Evolutionary conservation across 768 basidiomycete species (phyloP).

Genomic region (Psilocybe subaeruginosa): DNA sequence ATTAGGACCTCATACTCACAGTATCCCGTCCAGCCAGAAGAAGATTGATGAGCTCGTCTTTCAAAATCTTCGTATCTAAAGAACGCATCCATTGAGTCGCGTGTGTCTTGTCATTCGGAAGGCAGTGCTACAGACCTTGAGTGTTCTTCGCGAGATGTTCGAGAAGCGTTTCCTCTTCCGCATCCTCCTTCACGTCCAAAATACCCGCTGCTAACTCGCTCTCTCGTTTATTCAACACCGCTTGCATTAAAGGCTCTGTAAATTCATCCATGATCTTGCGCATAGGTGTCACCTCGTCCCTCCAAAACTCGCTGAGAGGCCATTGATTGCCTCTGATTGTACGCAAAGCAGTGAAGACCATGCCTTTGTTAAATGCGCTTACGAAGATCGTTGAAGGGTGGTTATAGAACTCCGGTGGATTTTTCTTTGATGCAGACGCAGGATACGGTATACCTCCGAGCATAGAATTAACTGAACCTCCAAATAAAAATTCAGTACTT

Average conservation of each 20-base stretch:
- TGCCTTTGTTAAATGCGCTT: slow-evolving; percentile 50
- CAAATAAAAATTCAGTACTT: slow-evolving; percentile 64
- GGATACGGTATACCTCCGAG: slow-evolving; percentile 55
- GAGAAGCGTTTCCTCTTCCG: slow-evolving; percentile 45
- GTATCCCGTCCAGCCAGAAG: slow-evolving; percentile 63
- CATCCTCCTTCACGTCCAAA: slow-evolving; percentile 27
- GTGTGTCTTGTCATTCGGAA: background rate
- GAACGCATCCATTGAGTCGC: background rate
- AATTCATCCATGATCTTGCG: slow-evolving; percentile 50
- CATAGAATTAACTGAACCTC: slow-evolving; percentile 51
- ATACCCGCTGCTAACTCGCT: slow-evolving; percentile 5
- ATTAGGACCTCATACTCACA: slow-evolving; percentile 23
- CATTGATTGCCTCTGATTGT: slow-evolving; percentile 35
- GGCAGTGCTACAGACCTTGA: slow-evolving; percentile 36
- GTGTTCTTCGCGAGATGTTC: slow-evolving; percentile 56
- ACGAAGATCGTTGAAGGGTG: slow-evolving; percentile 49
- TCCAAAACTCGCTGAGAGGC: slow-evolving; percentile 49
- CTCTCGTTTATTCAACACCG: slow-evolving; percentile 44
- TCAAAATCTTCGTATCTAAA: slow-evolving; percentile 35
- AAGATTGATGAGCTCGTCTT: slow-evolving; percentile 54
- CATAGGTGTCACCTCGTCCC: slow-evolving; percentile 43
- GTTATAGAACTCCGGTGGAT: slow-evolving; percentile 26
- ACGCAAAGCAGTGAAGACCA: slow-evolving; percentile 39
- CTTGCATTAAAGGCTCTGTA: slow-evolving; percentile 50
- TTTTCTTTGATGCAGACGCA: slow-evolving; percentile 23